These are phyloP conservation scores for Lichenothelia convexa DNA, from an alignment of 495 filamentous ascomycete species.

Conservation along the genomic window DNA sequence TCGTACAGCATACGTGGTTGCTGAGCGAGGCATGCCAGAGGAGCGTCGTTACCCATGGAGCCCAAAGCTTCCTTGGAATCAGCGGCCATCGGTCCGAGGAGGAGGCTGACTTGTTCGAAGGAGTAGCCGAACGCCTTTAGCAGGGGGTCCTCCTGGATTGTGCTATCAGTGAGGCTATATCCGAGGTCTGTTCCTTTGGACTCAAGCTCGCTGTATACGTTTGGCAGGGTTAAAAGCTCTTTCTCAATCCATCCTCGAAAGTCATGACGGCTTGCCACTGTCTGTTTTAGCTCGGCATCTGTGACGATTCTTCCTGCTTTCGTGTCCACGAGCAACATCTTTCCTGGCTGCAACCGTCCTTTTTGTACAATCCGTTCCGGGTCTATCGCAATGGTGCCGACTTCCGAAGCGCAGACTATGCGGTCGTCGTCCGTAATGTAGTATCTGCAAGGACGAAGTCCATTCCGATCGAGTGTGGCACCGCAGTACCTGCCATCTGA, in stretches of 20 bases:
- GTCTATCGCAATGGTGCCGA: slow-evolving; percentile 84
- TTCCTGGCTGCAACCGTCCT: slow-evolving; percentile 84
- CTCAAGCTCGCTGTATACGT: slow-evolving; percentile 42
- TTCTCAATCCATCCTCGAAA: slow-evolving; percentile 81
- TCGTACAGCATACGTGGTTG: slow-evolving; percentile 87
- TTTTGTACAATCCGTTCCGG: slow-evolving; percentile 86
- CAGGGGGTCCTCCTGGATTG: slow-evolving; percentile 68
- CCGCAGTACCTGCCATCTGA: slow-evolving; percentile 95
- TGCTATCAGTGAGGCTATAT: slow-evolving; percentile 47
- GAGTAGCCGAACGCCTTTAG: slow-evolving; percentile 89
- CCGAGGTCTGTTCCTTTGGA: slow-evolving; percentile 43
- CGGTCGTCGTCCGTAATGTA: slow-evolving; percentile 97
- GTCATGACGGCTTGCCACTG: slow-evolving; percentile 67
- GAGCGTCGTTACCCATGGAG: slow-evolving; percentile 98
- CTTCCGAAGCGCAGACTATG: slow-evolving; percentile 96
- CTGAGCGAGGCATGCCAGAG: slow-evolving; percentile 75
- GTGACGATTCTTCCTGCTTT: slow-evolving; percentile 91
- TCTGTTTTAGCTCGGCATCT: slow-evolving; percentile 81
- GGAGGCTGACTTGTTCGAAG: slow-evolving; percentile 85
- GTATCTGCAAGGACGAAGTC: slow-evolving; percentile 90
- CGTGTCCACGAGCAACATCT: slow-evolving; percentile 96
- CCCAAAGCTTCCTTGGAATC: slow-evolving; percentile 99
- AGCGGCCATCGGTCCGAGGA: slow-evolving; percentile 92
- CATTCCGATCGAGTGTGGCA: slow-evolving; percentile 97
- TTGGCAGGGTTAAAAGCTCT: slow-evolving; percentile 66